Evolutionary conservation across 305 asterid species (phyloP).

Genomic region (Fraxinus latifolia): DNA sequence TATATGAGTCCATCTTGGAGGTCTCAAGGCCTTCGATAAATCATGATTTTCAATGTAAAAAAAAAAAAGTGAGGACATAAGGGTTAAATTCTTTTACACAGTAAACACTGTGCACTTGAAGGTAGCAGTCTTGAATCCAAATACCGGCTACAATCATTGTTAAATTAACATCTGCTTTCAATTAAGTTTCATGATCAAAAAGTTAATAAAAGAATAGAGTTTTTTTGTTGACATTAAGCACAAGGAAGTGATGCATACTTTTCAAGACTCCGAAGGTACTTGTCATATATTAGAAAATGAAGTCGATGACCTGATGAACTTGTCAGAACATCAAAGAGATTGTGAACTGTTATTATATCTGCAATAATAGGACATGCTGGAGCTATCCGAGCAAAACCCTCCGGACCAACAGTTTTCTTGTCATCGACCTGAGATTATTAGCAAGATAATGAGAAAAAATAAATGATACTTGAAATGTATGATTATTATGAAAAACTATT

Average conservation of each 20-base stretch:
- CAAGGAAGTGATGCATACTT: constrained; percentile 59
- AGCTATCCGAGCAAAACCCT: constrained; percentile 92
- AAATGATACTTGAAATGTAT: constrained; percentile 4
- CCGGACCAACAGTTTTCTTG: constrained; percentile 79
- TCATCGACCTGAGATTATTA: constrained; percentile 65
- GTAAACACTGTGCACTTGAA: constrained; percentile 8
- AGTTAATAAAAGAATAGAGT: constrained; percentile 10
- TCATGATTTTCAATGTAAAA: constrained; percentile 5
- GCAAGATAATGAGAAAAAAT: constrained; percentile 26
- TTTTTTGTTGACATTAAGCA: constrained; percentile 20
- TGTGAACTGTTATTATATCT: constrained; percentile 76
- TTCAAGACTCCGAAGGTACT: constrained; percentile 81
- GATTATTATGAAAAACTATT: constrained; percentile 9
- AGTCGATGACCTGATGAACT: constrained; percentile 68
- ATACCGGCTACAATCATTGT: background rate
- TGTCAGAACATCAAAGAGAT: constrained; percentile 78
- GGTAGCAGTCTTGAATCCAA: constrained; percentile 15
- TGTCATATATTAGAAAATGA: constrained; percentile 77
- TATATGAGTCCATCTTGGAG: background rate
- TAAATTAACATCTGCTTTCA: constrained; percentile 18
- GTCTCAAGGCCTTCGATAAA: constrained; percentile 10
- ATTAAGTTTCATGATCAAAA: constrained; percentile 1
- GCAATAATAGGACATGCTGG: constrained; percentile 79
- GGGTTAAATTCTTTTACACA: background rate
- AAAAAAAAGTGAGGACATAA: constrained; percentile 2